Conservation (phyloP, 1,284 basidiomycete genomes). For the Calocybe gambosa region DNA sequence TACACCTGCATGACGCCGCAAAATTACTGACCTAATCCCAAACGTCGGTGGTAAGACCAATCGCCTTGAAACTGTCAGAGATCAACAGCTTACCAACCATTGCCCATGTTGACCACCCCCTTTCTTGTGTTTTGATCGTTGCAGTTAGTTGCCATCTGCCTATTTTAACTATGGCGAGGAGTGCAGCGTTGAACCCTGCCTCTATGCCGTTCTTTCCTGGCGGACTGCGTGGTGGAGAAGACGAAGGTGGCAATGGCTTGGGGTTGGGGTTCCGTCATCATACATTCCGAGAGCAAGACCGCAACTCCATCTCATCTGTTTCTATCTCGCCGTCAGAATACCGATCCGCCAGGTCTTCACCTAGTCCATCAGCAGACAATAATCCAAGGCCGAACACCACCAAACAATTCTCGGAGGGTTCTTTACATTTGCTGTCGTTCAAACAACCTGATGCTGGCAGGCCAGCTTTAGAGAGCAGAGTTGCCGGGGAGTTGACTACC, state of each 20-base stretch:
- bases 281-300: slow-evolving; percentile 49
- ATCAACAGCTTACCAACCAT: slow-evolving; percentile 21
- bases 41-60: slow-evolving; percentile 23
- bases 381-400: slow-evolving; percentile 26
- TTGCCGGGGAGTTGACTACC: slow-evolving; percentile 43
- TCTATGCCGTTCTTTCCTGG: slow-evolving; percentile 81
- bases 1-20: slow-evolving; percentile 32
- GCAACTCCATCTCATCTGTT: slow-evolving; percentile 45
- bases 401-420: slow-evolving; percentile 27
- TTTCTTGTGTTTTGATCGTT: slow-evolving; percentile 26
- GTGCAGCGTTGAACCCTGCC: slow-evolving; percentile 68
- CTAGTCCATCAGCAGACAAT: slow-evolving; percentile 49
- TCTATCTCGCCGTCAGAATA: slow-evolving; percentile 59
- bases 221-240: slow-evolving; percentile 48
- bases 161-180: slow-evolving; percentile 57
- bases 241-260: slow-evolving; percentile 39
- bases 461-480: slow-evolving; percentile 35
- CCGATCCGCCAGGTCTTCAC: slow-evolving; percentile 63
- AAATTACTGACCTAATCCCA: slow-evolving; percentile 24
- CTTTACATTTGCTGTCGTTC: slow-evolving; percentile 41
- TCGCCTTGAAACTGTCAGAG: slow-evolving; percentile 13
- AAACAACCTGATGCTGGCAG: slow-evolving; percentile 43
- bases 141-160: slow-evolving; percentile 28
- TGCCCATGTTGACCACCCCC: slow-evolving; percentile 20
- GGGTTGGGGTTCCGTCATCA: slow-evolving; percentile 38